Evolutionary conservation across 1,139 yeast species (phyloP).

Genomic region (Kazachstania sp.): DNA sequence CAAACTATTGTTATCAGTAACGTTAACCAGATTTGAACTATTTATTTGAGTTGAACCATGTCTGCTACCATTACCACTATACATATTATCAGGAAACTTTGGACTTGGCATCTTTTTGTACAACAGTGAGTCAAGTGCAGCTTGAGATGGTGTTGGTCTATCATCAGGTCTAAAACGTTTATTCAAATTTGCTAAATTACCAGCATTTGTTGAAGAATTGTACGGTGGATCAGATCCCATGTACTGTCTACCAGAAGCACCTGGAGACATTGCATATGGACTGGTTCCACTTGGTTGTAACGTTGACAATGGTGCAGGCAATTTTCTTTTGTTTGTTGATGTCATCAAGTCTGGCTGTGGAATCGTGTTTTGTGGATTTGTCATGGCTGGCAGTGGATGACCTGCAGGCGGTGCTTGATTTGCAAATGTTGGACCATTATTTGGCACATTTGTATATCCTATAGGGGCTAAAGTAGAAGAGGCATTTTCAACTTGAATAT

Average conservation of each 20-base stretch:
- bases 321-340: conserved; percentile 14
- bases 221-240: conserved; percentile 18
- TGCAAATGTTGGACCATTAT: background rate
- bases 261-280: conserved; percentile 21
- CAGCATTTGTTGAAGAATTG: background rate
- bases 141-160: conserved; percentile 24
- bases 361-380: background rate
- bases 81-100: conserved; percentile 9
- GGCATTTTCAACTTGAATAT: background rate
- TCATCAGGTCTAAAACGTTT: conserved; percentile 25
- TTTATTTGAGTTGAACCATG: background rate
- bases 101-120: conserved; percentile 24
- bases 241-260: conserved; percentile 8
- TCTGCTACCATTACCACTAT: background rate
- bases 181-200: background rate
- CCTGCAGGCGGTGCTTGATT: background rate
- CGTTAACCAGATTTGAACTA: background rate
- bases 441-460: background rate
- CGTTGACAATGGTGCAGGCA: conserved; percentile 11
- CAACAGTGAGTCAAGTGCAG: conserved; percentile 28
- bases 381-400: background rate
- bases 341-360: conserved; percentile 2
- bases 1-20: background rate
- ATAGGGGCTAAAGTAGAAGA: conserved; percentile 1
- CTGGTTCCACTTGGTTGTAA: conserved; percentile 9